These are phyloP conservation scores for Amanita subjunquillea DNA, from an alignment of 768 basidiomycete genomes.

Conservation along the genomic window DNA sequence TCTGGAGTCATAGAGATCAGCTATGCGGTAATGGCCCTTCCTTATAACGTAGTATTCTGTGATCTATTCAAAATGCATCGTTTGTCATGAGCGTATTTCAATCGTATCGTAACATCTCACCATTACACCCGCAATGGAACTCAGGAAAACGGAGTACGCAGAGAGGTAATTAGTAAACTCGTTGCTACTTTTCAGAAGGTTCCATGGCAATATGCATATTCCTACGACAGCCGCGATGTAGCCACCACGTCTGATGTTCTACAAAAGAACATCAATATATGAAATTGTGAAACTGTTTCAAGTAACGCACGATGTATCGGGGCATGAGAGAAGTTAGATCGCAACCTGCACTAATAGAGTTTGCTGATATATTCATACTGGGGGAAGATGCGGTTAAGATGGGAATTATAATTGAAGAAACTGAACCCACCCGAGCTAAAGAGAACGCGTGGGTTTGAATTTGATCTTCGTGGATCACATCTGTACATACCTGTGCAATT, in stretches of 20 bases:
- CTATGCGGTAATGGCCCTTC: slow-evolving; percentile 59
- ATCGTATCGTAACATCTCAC: slow-evolving; percentile 20
- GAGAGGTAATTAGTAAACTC: slow-evolving; percentile 75
- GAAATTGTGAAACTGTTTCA: background rate
- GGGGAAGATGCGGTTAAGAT: slow-evolving; percentile 5
- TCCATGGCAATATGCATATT: slow-evolving; percentile 69
- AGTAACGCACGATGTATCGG: slow-evolving; percentile 52
- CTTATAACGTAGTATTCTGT: slow-evolving; percentile 72
- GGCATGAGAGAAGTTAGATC: slow-evolving; percentile 74
- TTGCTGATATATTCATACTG: slow-evolving; percentile 75
- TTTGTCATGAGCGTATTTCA: background rate
- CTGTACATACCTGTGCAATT: slow-evolving; percentile 50
- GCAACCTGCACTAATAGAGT: slow-evolving; percentile 76
- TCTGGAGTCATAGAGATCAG: slow-evolving; percentile 53
- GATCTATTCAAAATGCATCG: slow-evolving; percentile 30
- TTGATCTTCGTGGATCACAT: background rate
- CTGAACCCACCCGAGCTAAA: slow-evolving; percentile 7
- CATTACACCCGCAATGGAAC: slow-evolving; percentile 77
- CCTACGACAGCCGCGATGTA: slow-evolving; percentile 77
- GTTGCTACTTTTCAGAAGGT: slow-evolving; percentile 62
- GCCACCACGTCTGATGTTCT: slow-evolving; percentile 80
- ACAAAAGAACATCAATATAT: background rate
- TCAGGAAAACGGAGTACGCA: slow-evolving; percentile 73
- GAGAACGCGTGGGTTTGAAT: background rate
- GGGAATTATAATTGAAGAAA: background rate